phyloP scores from a whole-genome alignment of 768 basidiomycete genomes.

The Mycena rosella region DNA sequence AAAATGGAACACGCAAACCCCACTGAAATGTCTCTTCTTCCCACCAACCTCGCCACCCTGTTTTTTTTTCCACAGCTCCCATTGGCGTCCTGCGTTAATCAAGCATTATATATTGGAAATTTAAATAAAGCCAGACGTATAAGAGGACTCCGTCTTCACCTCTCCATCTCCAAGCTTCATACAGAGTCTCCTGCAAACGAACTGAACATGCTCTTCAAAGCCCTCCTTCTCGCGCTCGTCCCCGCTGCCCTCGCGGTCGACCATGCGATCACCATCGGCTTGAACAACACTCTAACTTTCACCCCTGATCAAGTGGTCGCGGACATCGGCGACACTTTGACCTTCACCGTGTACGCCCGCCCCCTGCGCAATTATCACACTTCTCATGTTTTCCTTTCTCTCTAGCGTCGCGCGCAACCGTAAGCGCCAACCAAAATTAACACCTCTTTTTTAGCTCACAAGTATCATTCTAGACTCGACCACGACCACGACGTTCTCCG shows the following conservation, averaged over 20 bases:
- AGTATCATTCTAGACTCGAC: constrained; percentile 9
- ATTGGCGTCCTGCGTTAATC: constrained; percentile 14
- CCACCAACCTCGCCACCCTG: neutral
- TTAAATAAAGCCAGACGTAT: no score
- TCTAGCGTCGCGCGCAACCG: constrained; percentile 34
- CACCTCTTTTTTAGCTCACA: constrained; percentile 8
- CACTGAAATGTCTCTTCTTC: neutral
- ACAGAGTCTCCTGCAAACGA: constrained; percentile 6
- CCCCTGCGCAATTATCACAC: neutral
- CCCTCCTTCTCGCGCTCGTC: constrained; percentile 34
- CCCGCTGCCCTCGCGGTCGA: constrained; percentile 29
- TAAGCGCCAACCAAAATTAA: neutral
- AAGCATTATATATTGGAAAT: no score
- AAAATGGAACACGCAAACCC: no score
- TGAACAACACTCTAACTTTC: constrained; percentile 33
- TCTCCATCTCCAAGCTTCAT: constrained; percentile 8
- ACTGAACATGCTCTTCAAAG: constrained; percentile 30
- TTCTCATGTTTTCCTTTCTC: no score
- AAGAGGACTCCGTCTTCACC: constrained; percentile 1
- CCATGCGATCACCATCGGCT: constrained; percentile 28
- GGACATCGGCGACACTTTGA: constrained; percentile 35
- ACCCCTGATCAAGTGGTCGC: constrained; percentile 35
- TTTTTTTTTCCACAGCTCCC: constrained; percentile 25
- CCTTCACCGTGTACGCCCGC: constrained; percentile 34
- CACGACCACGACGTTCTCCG: constrained; percentile 32